Evolutionary conservation across 2,329 filamentous ascomycete species (phyloP), one percentile per base, ranked within the genome.

Genomic region (Botryotinia calthae): DNA sequence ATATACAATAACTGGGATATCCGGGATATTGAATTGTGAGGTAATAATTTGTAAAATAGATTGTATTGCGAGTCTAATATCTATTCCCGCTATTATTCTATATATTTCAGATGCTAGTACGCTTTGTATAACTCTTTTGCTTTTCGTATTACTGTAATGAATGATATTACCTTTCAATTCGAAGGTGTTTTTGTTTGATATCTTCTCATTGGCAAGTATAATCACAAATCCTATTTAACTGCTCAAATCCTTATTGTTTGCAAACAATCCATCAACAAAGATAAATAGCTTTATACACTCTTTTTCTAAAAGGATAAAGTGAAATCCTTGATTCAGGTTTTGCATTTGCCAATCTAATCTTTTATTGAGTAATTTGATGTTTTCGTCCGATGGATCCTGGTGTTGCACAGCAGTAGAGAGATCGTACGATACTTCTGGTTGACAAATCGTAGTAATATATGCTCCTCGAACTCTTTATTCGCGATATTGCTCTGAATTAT

Each of bases 191-290:
- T 74, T 37, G 10, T 74, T 37, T 20, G 14, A 37, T 12, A 31
- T 34, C 14, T n/a, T 16, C 16, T 74, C 46, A 62, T 76, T 77
- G 9, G 40, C 65, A 31, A 78, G n/a, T 28, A 75, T 63, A 42
- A 77, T 76, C 18, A 73, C 46, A 68, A 71, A 76, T 54, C 75
- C 69, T 46, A 78, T 73, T 44, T 77, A 51, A 6, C 66, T 77
- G 40, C 59, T 75, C 9, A 77, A 63, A 61, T 77, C 73, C 61
- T 73, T 70, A 48, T 77, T 76, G 63, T 77, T 77, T 25, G 62
- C 65, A 70, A 77, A 77, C 1, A 65, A 76, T 22, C 42, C 46
- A 63, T 77, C 51, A 2, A 75, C 3, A 48, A 40, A 40, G 10
- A 40, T 40, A 12, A 40, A 40, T 40, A 40, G 40, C 12, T 40